Evolutionary conservation across 768 basidiomycete genomes (phyloP), one percentile per base, ranked within the genome.

Genomic region (Serpula lacrymans): DNA sequence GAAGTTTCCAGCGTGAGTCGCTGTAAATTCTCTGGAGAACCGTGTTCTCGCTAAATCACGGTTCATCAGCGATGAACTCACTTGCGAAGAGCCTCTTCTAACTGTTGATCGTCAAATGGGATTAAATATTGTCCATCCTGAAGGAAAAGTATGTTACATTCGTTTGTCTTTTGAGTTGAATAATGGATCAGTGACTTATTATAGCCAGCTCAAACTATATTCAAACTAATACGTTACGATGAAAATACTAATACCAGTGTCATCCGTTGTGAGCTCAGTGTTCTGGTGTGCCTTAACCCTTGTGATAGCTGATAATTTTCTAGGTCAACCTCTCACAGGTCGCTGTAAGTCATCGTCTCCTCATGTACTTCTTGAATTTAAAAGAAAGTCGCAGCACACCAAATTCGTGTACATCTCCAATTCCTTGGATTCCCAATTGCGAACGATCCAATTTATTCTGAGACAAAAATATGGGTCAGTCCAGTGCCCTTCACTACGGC

Each of bases 31-130:
- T 29, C 14, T 21, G 20, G 16, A 16, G 13, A n/a, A 22, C 26
- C 6, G 14, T 36, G 26, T 27, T 16, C 23, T 32, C 28, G 27
- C 29, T 24, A 32, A 13, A 40, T 9, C 23, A 16, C 27, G 12
- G 11, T 20, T 24, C 11, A 36, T 13, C 39, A 94, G 93, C 29
- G 84, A 76, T 39, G 87, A 93, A 54, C 65, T 90, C n/a, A 60
- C 74, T 0, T 92, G 92, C 45, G 89, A 94, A 45, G 72, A 91
- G 54, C 89, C 92, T 1, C 65, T 99, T 6, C 62, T 99, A 42
- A 93, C 92, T 0, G 82, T 97, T 1, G 96, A 99, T 63, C 75
- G 93, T 37, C 94, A 97, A 58, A 93, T 97, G 83, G 96, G 96
- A 3, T 64, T 99, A 33, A 97, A 97, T 46, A 85, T 98, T 37